Conservation (phyloP, 202 grass and related monocot genomes). For the Eragrostis tef region DNA sequence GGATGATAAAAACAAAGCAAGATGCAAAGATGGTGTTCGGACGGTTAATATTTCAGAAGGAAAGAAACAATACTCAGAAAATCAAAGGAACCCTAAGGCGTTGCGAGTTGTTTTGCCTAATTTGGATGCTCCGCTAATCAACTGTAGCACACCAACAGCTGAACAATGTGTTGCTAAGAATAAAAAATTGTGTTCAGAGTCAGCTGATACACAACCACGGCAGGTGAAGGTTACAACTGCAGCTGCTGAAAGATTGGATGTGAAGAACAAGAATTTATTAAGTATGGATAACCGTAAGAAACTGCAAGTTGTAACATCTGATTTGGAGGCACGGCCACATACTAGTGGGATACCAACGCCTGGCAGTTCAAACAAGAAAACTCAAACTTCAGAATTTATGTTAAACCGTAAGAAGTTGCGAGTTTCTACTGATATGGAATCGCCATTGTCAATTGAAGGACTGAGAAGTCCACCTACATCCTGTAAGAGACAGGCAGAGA, state of each 20-base stretch:
- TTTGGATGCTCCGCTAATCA: conserved; percentile 36
- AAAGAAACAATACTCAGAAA: conserved; percentile 55
- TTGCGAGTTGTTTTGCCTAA: conserved; percentile 44
- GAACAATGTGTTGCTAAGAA: conserved; percentile 44
- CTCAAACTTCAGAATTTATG: conserved; percentile 43
- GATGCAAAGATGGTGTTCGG: conserved; percentile 29
- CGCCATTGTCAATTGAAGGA: conserved; percentile 52
- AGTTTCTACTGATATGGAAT: conserved; percentile 55
- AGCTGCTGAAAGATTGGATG: conserved; percentile 45
- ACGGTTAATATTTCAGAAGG: conserved; percentile 38
- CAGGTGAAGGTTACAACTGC: conserved; percentile 32
- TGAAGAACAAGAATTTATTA: conserved; percentile 45
- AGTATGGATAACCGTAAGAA: conserved; percentile 43
- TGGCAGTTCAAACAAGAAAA: conserved; percentile 48
- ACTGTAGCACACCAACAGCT: conserved; percentile 38
- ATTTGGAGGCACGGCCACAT: conserved; percentile 20
- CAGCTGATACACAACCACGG: conserved; percentile 41
- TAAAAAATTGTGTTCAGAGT: conserved; percentile 40
- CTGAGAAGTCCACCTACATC: conserved; percentile 48
- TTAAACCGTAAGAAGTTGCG: conserved; percentile 62
- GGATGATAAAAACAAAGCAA: conserved; percentile 56
- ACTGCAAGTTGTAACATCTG: conserved; percentile 46
- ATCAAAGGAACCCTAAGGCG: conserved; percentile 39
- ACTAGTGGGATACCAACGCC: conserved; percentile 40
- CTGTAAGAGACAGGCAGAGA: conserved; percentile 52